Base-by-base conservation (phyloP, 2,329 filamentous ascomycete species). In the Aspergillus floridensis region DNA sequence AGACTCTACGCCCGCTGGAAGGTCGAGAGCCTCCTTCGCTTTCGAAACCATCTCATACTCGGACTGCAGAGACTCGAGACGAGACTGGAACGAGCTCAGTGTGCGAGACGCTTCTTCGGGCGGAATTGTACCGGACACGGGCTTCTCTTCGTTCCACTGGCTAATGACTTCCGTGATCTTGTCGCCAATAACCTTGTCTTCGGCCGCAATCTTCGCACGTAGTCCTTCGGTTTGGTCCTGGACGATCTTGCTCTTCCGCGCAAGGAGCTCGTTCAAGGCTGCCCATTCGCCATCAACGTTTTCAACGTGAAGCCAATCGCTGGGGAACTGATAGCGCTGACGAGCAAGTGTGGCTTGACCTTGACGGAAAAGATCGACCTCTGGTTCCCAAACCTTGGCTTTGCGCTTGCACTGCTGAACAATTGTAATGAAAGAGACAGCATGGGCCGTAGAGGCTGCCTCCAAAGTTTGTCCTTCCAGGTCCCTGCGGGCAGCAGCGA, bases 231-330 rank as follows among this genome's bases (percentile, higher is more conserved):
- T 96, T 77, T 99, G 96, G 66, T 99, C 96, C 68, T 96, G 88
- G 26, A 99, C 93, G 65, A 98, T 90, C 80, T 96, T 96, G 68
- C 89, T 89, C 81, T 98, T 98, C 70, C 95, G 89, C 56, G 88
- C 87, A 38, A 99, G 83, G 56, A 98, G 88, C 72, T 99, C 95
- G 70, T 95, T 95, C 57, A 99, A 82, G 2, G 92, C 89, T 61
- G 91, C 88, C 95, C 95, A 99, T 76, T 96, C 92, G 61, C 93
- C 92, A 72, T 97, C 93, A 56, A 99, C 91, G 73, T 98, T 95
- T 68, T 97, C 92, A 59, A 97, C 93, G 68, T 93, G 90, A 22
- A 99, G 83, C 96, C 96, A 99, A 73, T 98, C 93, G 56, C 86
- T 86, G 4, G 92, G 90, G 71, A 97, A 96, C 68, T 96, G 93